A percentile compares a stretch with the other conserved stretches of the same genome.
Conservation (phyloP, 208 protist species). For the Pavlovales sp. region DNA sequence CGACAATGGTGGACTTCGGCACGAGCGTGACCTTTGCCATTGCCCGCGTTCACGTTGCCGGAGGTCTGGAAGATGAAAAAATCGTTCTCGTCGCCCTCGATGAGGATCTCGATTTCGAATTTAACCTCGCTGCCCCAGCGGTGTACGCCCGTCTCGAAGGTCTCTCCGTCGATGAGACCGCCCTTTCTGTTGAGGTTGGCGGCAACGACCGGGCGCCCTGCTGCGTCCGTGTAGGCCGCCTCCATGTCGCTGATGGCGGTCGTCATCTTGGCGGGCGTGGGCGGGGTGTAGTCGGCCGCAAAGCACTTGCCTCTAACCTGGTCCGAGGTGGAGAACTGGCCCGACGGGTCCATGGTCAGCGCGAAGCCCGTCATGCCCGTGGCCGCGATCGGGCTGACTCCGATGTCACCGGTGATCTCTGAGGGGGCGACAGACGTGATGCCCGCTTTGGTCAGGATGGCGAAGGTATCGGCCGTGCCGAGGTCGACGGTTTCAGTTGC, state of each 20-base stretch:
- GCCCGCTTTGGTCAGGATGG: too few species aligned
- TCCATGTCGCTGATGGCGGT: conserved; percentile 9
- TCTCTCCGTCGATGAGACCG: not conserved
- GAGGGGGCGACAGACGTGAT: too few species aligned
- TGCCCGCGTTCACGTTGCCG: too few species aligned
- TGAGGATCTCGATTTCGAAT: not conserved
- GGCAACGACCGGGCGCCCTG: not conserved
- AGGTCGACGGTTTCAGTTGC: too few species aligned
- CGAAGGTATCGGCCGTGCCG: too few species aligned
- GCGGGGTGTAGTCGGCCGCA: not conserved
- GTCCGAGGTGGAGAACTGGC: too few species aligned
- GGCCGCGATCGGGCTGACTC: too few species aligned
- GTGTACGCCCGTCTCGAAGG: not conserved
- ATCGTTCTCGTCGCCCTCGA: not conserved
- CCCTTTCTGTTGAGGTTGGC: not conserved
- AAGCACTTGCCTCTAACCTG: not conserved
- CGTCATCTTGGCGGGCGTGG: not conserved
- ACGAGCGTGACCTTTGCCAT: too few species aligned
- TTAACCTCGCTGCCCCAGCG: not conserved
- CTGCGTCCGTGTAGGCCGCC: not conserved
- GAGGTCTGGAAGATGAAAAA: not conserved
- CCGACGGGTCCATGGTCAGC: too few species aligned
- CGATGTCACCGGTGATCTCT: too few species aligned
- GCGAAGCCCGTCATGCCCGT: too few species aligned
- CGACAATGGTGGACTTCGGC: too few species aligned